Base-by-base conservation (phyloP, 2,329 filamentous ascomycete genomes). In the Botryosphaeria agaves region DNA sequence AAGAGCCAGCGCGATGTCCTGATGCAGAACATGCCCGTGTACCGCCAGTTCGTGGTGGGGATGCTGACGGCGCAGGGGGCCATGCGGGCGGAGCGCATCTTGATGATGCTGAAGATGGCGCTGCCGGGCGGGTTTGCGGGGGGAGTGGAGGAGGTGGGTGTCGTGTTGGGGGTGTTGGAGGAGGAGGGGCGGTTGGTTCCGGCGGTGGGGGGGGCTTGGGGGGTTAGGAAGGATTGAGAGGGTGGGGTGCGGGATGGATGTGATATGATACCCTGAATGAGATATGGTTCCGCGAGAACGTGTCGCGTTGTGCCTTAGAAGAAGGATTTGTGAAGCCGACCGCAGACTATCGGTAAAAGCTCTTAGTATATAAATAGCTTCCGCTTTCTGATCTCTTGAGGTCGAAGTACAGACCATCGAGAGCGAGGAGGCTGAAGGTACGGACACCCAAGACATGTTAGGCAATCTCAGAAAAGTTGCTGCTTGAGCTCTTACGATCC, bases 81-180 rank as follows among this genome's bases (percentile, higher is more conserved):
- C 17, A 89, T 94, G 80, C 76, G 80, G 30, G 59, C 85, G 35
- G 64, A 64, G 32, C 71, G 84, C 48, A 91, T 98, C 39, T 67
- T 74, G 6, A 92, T 85, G 76, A 94, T 95, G 82, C 66, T 98
- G 64, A 83, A 82, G 55, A 87, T 95, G 67, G 68, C 87, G 34
- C 73, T 94, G 31, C 71, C 80, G 0, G 83, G 83, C 8, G 85
- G 84, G 2, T 94, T 93, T 48, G 72, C 81, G 0, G 93, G 83
- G 66, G 82, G 77, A 37, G 81, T 81, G 45, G 85, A 93, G 48
- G 85, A 95, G 55, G 56, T 95, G 37, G 71, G 74, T 43, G 79
- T 78, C 50, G 79, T 94, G 48, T 55, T 95, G 34, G 69, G 60
- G 6, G 72, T 77, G 35, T 85, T 92, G 69, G 75, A 87, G n/a